Evolutionary conservation across 106 monocot species (phyloP).

Genomic region (Gastrodia elata): DNA sequence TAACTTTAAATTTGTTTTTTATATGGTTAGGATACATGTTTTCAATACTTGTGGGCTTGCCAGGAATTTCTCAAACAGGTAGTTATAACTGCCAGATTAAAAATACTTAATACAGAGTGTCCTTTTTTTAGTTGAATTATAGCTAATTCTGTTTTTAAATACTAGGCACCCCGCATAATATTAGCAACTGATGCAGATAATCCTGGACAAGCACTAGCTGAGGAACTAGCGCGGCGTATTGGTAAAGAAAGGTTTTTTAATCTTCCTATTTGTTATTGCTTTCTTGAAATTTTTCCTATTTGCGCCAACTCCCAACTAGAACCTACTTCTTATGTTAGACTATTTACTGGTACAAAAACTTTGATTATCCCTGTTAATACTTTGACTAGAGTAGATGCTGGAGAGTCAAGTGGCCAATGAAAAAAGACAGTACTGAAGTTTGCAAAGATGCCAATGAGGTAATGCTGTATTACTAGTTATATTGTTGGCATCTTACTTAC

Average conservation of each 20-base stretch:
- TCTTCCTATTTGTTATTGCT: neutral
- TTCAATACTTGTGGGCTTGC: slow-evolving; percentile 45
- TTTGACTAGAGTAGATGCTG: slow-evolving; percentile 28
- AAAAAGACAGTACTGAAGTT: slow-evolving; percentile 18
- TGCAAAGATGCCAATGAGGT: slow-evolving; percentile 57
- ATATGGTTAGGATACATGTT: slow-evolving; percentile 38
- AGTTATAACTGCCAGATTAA: neutral
- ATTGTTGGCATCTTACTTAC: neutral
- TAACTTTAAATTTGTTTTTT: slow-evolving; percentile 17
- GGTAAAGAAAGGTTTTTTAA: slow-evolving; percentile 44
- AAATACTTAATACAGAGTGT: neutral
- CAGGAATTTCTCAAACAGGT: slow-evolving; percentile 33
- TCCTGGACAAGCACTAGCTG: slow-evolving; percentile 48
- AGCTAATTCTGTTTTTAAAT: neutral
- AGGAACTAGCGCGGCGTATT: slow-evolving; percentile 44
- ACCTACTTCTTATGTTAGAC: neutral
- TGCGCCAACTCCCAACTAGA: neutral
- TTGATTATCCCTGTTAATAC: neutral
- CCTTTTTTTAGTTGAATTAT: neutral
- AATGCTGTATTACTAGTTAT: neutral
- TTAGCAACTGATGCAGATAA: slow-evolving; percentile 46
- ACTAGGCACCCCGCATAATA: slow-evolving; percentile 44
- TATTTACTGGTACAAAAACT: neutral
- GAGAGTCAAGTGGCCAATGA: slow-evolving; percentile 37
- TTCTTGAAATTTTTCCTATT: neutral